These are phyloP conservation scores for Aspergillus terreus DNA, from an alignment of 2,329 filamentous ascomycete species.

Conservation along the genomic window DNA sequence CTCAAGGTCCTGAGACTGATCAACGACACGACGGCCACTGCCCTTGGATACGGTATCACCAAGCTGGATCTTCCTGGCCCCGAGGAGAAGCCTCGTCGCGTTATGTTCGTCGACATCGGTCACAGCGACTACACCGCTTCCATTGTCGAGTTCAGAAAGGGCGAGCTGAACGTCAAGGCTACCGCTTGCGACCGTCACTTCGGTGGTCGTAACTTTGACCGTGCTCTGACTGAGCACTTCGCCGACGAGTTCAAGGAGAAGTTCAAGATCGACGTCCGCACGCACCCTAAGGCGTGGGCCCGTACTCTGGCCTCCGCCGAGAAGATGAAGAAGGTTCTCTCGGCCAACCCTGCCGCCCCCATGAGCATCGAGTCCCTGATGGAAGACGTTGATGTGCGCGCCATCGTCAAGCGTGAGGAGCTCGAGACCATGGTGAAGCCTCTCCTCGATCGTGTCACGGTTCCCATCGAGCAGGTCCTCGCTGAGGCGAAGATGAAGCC, in stretches of 20 bases:
- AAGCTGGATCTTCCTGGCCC: conserved; percentile 85
- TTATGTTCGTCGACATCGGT: conserved; percentile 90
- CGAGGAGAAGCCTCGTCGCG: conserved; percentile 88
- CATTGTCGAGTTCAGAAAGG: conserved; percentile 95
- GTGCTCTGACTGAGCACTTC: conserved; percentile 90
- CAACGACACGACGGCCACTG: conserved; percentile 96
- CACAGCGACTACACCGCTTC: conserved; percentile 95
- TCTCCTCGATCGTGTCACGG: conserved; percentile 67
- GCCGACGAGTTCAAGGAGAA: conserved; percentile 95
- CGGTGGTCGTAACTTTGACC: conserved; percentile 95
- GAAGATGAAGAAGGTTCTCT: conserved; percentile 98
- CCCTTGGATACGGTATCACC: conserved; percentile 95
- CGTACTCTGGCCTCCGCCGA: conserved; percentile 86
- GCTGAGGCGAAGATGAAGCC: conserved; percentile 86
- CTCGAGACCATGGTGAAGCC: conserved; percentile 88
- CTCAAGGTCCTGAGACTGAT: conserved; percentile 90
- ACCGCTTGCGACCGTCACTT: conserved; percentile 95
- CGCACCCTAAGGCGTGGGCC: conserved; percentile 82
- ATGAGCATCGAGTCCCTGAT: conserved; percentile 97
- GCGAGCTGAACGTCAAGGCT: conserved; percentile 88
- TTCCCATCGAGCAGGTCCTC: conserved; percentile 83
- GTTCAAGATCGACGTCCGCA: conserved; percentile 93
- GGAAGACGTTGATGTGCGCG: conserved; percentile 90
- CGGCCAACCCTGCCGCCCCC: conserved; percentile 87
- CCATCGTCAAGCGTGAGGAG: conserved; percentile 89